These are phyloP conservation scores for Aspergillus bertholletiae DNA, from an alignment of 495 filamentous ascomycete species.

Conservation along the genomic window DNA sequence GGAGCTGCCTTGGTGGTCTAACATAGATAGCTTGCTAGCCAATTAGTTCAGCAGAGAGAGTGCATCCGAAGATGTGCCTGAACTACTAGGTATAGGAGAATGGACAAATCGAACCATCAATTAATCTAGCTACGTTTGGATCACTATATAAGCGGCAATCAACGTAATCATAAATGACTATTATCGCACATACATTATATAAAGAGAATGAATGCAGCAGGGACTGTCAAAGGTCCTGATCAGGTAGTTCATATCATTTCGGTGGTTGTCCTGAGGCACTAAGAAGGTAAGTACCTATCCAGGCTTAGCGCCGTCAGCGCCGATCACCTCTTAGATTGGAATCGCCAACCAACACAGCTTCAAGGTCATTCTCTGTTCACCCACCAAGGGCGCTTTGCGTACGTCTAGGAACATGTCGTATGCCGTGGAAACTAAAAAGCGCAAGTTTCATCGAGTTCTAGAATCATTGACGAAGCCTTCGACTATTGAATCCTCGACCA, in stretches of 20 bases:
- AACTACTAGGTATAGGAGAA: too few relatives aligned
- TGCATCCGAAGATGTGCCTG: too few relatives aligned
- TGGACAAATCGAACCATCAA: too few relatives aligned
- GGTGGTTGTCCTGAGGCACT: conserved; percentile 4
- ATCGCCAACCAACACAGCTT: conserved; percentile 3
- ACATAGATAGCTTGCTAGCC: too few relatives aligned
- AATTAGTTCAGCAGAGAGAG: too few relatives aligned
- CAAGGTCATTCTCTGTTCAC: neutral
- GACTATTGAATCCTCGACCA: conserved; percentile 24
- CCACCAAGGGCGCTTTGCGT: neutral
- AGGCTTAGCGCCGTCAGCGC: conserved; percentile 8
- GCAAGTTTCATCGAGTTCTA: conserved; percentile 54
- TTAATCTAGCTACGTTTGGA: too few relatives aligned
- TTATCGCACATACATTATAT: neutral
- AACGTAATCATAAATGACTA: too few relatives aligned
- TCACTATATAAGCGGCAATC: too few relatives aligned
- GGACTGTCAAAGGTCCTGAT: neutral
- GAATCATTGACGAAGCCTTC: conserved; percentile 47
- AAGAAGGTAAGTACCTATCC: conserved; percentile 6
- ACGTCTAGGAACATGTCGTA: conserved; percentile 40
- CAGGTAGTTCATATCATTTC: neutral
- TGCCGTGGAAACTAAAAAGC: conserved; percentile 51
- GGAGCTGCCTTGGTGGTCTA: too few relatives aligned
- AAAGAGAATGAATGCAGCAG: neutral
- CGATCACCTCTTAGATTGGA: neutral